Evolutionary conservation across 257 asterid species (phyloP), one percentile per base, ranked within the genome.

Genomic region (Nicotiana otophora): DNA sequence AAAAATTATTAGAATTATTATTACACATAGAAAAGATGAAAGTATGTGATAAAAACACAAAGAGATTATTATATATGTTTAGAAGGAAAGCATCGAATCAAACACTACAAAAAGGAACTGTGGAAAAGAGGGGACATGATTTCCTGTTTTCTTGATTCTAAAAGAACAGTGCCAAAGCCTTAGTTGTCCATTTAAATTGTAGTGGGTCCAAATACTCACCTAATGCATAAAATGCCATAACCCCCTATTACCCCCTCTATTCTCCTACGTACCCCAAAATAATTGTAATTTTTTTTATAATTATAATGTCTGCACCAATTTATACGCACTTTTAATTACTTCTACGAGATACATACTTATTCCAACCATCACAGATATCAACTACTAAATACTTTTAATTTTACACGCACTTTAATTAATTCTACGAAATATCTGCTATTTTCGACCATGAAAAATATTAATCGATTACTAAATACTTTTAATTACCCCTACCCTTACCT

Each of bases 111-210:
- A 72, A 66, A 70, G 66, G 55, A 77, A 74, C 31, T 17, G 69
- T 69, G 66, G 28, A 39, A 74, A 63, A 63, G 83, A 51, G 80
- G 62, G 78, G 87, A 85, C 89, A 88, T 26, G 84, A 55, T 75
- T 83, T 84, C 88, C 66, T 84, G 83, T 78, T 82, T 74, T 76
- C 80, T 84, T 87, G 89, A 87, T 75, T 58, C 89, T 82, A 77
- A 86, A 81, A 51, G 51, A 83, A 87, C 81, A 83, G 88, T 81
- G 63, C 84, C 87, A 86, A 81, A 51, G 72, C 88, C 87, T 85
- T 85, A 86, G 90, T 84, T 87, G 90, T 86, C 87, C 91, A 86
- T 89, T 85, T 68, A 85, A 83, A 82, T 81, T 75, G 77, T 81
- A 51, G 53, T 86, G 90, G 88, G 87, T 79, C 87, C 86, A 60